Evolutionary conservation across 768 basidiomycete genomes (phyloP).

Genomic region (Lactarius tabidus): DNA sequence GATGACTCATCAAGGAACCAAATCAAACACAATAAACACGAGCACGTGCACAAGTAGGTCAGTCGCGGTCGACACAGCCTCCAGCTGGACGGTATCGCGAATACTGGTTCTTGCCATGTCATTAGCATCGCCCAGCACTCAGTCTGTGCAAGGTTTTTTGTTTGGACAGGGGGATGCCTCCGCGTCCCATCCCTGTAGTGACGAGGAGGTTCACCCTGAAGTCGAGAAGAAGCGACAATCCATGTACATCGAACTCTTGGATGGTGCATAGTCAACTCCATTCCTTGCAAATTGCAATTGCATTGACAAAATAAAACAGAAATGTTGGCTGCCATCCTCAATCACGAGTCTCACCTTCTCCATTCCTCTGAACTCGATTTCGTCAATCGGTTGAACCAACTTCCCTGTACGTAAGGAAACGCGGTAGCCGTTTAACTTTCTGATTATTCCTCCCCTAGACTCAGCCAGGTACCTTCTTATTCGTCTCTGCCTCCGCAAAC

Average conservation of each 20-base stretch:
- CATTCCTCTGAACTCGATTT: conserved; percentile 43
- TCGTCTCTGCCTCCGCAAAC: conserved; percentile 58
- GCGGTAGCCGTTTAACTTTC: background rate
- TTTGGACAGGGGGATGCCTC: conserved; percentile 20
- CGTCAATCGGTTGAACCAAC: conserved; percentile 39
- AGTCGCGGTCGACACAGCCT: no score
- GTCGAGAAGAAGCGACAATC: conserved; percentile 27
- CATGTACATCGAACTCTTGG: conserved; percentile 44
- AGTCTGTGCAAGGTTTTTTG: conserved; percentile 19
- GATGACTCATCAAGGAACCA: background rate
- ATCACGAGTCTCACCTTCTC: conserved; percentile 51
- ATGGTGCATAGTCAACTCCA: conserved; percentile 32
- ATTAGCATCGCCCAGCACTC: conserved; percentile 14
- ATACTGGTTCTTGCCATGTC: background rate
- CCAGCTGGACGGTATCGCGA: background rate
- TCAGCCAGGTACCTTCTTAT: conserved; percentile 58
- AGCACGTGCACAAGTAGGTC: background rate
- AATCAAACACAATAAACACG: background rate
- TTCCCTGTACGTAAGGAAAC: conserved; percentile 45
- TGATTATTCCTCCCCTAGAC: conserved; percentile 35
- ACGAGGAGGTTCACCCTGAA: conserved; percentile 15
- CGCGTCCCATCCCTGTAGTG: background rate
- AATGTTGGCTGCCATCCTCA: conserved; percentile 51
- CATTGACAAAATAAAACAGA: conserved; percentile 35
- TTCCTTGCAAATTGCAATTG: background rate